Conservation (phyloP, 169 alveolate species). For the Plasmodium cynomolgi region DNA sequence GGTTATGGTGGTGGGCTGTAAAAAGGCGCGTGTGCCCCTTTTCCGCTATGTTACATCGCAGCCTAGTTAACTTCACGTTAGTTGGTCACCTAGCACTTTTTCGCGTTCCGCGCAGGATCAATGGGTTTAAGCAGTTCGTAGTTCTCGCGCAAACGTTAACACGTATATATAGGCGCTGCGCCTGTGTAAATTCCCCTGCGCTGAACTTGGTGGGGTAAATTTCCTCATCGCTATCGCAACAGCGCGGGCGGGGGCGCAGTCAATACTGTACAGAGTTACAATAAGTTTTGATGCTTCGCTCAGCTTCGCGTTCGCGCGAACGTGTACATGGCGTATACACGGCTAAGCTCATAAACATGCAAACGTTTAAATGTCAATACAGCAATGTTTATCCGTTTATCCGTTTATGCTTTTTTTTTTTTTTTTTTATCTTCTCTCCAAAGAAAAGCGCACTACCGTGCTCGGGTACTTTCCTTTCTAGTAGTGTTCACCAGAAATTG, state of each 20-base stretch:
- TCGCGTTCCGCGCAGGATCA: neutral
- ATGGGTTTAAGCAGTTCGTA: neutral
- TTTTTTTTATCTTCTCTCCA: neutral
- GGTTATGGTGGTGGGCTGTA: neutral
- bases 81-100: neutral
- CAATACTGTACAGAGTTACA: neutral
- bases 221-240: neutral
- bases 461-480: neutral
- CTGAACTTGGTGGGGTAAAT: neutral
- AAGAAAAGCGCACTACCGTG: neutral
- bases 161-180: neutral
- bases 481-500: neutral
- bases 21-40: neutral
- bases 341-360: neutral
- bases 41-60: neutral
- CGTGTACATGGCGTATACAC: neutral
- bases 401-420: neutral
- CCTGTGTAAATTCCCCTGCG: conserved; percentile 1
- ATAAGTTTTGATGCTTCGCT: neutral
- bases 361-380: neutral
- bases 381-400: neutral
- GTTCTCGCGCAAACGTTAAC: neutral
- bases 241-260: neutral
- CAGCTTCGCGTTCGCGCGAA: neutral
- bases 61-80: neutral